Percentiles rank a stretch among this genome's conserved stretches.
These are phyloP conservation scores for Penicillium herquei DNA, from an alignment of 495 filamentous ascomycete species.

Conservation along the genomic window DNA sequence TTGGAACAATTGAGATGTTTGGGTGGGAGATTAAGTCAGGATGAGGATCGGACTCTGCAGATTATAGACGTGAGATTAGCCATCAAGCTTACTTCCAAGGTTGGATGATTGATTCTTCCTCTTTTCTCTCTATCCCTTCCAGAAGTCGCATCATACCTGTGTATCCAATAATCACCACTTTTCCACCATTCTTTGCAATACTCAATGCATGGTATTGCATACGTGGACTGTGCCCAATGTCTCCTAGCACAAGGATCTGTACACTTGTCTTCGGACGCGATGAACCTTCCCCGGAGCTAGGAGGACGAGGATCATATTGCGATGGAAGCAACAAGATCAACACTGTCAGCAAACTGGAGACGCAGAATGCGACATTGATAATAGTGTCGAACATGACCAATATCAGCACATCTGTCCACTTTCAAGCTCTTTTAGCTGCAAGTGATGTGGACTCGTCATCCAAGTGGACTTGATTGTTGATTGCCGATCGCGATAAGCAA, in stretches of 20 bases:
- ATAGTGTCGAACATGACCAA: constrained; percentile 41
- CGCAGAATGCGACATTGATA: constrained; percentile 44
- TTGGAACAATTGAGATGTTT: constrained; percentile 63
- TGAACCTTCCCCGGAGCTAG: constrained; percentile 7
- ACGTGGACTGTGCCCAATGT: constrained; percentile 92
- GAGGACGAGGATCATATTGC: constrained; percentile 36
- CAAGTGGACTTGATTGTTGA: background rate
- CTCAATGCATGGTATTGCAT: constrained; percentile 99
- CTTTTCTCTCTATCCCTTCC: constrained; percentile 6
- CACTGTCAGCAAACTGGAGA: constrained; percentile 50
- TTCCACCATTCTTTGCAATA: constrained; percentile 77
- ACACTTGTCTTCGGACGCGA: constrained; percentile 42
- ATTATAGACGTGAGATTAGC: background rate
- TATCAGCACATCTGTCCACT: background rate
- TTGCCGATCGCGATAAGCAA: constrained; percentile 7
- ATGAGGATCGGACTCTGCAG: constrained; percentile 65
- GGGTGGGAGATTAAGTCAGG: constrained; percentile 67
- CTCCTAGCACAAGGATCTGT: constrained; percentile 93
- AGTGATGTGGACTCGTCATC: background rate
- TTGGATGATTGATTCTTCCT: background rate
- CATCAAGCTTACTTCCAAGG: background rate
- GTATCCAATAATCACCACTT: constrained; percentile 87
- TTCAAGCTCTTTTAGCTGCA: background rate
- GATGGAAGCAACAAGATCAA: constrained; percentile 52
- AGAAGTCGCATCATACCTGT: constrained; percentile 50